A percentile compares a stretch with the other conserved stretches of the same genome.
Conservation (phyloP, 78 protist species). For the Planoprotostelium fungivorum region DNA sequence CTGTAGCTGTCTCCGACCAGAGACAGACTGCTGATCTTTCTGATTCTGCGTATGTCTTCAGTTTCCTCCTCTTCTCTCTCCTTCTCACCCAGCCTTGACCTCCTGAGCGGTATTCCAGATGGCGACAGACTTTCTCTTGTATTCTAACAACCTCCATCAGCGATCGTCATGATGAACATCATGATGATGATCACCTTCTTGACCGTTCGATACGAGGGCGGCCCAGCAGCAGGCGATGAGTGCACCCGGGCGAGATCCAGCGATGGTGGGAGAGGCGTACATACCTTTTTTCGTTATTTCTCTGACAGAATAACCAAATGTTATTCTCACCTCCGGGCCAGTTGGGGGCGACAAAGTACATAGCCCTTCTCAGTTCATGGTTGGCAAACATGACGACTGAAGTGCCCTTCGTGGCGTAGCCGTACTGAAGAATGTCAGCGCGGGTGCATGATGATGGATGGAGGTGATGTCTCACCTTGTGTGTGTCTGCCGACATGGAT, state of each 20-base stretch:
- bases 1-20: slow-evolving; percentile 47
- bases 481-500: slow-evolving; percentile 83
- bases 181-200: slow-evolving; percentile 42
- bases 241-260: slow-evolving; percentile 85
- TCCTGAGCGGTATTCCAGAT: slow-evolving; percentile 39
- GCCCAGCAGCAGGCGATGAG: slow-evolving; percentile 89
- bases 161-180: slow-evolving; percentile 6
- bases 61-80: background rate
- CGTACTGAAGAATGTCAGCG: slow-evolving; percentile 44
- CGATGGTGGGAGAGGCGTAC: slow-evolving; percentile 85
- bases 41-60: background rate
- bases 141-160: background rate
- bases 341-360: slow-evolving; percentile 36
- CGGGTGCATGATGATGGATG: background rate
- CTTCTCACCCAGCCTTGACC: slow-evolving; percentile 13
- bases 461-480: slow-evolving; percentile 45
- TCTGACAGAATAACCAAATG: background rate
- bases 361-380: slow-evolving; percentile 29
- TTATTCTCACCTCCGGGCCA: slow-evolving; percentile 37
- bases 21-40: slow-evolving; percentile 3
- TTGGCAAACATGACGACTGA: slow-evolving; percentile 60
- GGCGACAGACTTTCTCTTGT: slow-evolving; percentile 12
- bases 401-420: slow-evolving; percentile 85
- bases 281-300: slow-evolving; percentile 64
- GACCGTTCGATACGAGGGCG: slow-evolving; percentile 69